Conservation (phyloP, 2,329 filamentous ascomycete species). For the Neophaeococcomyces aloes region DNA sequence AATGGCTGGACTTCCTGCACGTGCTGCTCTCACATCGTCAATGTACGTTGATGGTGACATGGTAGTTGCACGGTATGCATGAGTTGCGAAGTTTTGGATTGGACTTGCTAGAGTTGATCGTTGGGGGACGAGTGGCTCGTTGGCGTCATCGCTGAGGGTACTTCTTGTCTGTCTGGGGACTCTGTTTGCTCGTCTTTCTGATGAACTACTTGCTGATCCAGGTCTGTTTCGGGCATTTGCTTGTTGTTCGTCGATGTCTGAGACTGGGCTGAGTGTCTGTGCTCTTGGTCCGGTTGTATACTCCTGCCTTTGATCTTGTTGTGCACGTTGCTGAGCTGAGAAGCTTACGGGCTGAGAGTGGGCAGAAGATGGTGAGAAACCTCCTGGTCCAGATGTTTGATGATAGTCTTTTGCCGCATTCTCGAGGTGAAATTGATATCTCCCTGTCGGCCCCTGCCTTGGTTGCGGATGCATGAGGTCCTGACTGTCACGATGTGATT, state of each 20-base stretch:
- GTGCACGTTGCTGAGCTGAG: constrained; percentile 16
- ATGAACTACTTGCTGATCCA: constrained; percentile 16
- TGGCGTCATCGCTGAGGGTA: constrained; percentile 30
- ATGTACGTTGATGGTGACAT: constrained; percentile 27
- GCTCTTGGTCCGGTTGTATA: constrained; percentile 1
- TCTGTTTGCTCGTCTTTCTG: constrained; percentile 22
- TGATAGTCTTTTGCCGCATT: constrained; percentile 48
- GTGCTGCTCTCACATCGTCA: constrained; percentile 33
- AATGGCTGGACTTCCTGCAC: constrained; percentile 20
- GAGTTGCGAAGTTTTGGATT: not conserved
- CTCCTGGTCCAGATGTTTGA: constrained; percentile 20
- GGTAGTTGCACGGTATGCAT: not conserved
- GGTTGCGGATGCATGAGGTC: constrained; percentile 57
- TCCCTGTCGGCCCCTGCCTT: constrained; percentile 49
- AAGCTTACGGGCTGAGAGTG: constrained; percentile 33
- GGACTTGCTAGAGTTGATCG: constrained; percentile 30
- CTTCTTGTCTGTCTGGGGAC: constrained; percentile 45
- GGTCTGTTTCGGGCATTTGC: constrained; percentile 15
- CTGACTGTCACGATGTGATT: constrained; percentile 53
- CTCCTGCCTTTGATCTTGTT: constrained; percentile 12
- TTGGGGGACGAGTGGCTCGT: constrained; percentile 49
- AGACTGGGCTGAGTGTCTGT: constrained; percentile 35
- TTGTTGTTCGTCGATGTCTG: constrained; percentile 38
- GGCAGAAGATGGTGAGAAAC: constrained; percentile 34
- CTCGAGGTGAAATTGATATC: constrained; percentile 52